Evolutionary conservation across 768 basidiomycete species (phyloP).

Genomic region (Boletus subparvulus): DNA sequence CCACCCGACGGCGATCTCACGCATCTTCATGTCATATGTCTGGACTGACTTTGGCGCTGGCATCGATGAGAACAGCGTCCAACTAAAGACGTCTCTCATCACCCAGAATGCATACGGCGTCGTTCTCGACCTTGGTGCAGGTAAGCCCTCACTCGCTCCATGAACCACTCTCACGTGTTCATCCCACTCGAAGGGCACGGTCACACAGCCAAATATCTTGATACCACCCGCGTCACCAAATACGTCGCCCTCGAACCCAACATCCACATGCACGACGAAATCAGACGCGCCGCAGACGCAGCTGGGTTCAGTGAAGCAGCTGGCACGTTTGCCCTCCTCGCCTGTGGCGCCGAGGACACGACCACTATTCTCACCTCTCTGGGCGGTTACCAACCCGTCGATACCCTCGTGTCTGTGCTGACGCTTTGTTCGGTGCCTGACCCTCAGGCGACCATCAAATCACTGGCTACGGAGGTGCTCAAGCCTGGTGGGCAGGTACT

Average conservation of each 20-base stretch:
- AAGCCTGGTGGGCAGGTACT: conserved; percentile 64
- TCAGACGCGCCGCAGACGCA: conserved; percentile 47
- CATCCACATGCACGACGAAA: conserved; percentile 54
- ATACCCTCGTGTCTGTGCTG: conserved; percentile 65
- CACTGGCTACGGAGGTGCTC: conserved; percentile 51
- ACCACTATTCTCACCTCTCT: conserved; percentile 45
- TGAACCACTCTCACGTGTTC: neutral
- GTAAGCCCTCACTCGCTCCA: conserved; percentile 31
- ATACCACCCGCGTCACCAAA: conserved; percentile 50
- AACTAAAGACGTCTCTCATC: conserved; percentile 49
- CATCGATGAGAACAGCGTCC: conserved; percentile 42
- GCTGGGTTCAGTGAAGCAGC: conserved; percentile 54
- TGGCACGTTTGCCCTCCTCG: conserved; percentile 56
- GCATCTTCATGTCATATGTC: conserved; percentile 56
- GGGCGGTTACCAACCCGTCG: conserved; percentile 39
- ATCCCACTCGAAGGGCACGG: conserved; percentile 51
- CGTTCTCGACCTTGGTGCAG: conserved; percentile 70
- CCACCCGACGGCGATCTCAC: conserved; percentile 45
- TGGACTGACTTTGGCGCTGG: conserved; percentile 53
- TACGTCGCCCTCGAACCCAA: conserved; percentile 80
- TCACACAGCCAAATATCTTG: conserved; percentile 61
- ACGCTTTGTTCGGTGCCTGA: conserved; percentile 65
- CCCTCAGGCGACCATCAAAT: conserved; percentile 47
- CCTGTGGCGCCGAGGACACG: conserved; percentile 63
- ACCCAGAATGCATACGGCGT: conserved; percentile 54